Evolutionary conservation across 2,329 filamentous ascomycete species (phyloP).

Genomic region (Verticillium nonalfalfae): DNA sequence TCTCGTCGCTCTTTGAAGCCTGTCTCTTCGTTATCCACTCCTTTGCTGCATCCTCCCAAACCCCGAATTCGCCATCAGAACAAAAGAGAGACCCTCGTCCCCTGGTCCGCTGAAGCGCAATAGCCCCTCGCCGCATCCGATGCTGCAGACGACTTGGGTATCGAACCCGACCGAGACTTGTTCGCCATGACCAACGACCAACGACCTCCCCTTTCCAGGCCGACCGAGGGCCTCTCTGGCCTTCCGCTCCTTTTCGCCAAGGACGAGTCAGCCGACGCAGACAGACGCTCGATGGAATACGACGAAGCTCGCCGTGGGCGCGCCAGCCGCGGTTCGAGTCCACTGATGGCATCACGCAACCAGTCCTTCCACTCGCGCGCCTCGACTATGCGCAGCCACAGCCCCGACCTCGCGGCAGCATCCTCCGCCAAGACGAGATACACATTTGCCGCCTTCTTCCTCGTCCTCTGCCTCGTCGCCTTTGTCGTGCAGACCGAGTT

Average conservation of each 20-base stretch:
- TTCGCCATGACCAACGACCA: conserved; percentile 36
- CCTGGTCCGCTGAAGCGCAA: neutral
- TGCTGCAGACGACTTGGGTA: conserved; percentile 16
- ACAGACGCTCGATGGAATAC: conserved; percentile 1
- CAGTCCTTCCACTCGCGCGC: conserved; percentile 33
- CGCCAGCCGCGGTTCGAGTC: conserved; percentile 8
- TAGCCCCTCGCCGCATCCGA: neutral
- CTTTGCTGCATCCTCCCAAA: too few relatives aligned
- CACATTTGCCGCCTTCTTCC: conserved; percentile 77
- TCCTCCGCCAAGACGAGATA: conserved; percentile 62
- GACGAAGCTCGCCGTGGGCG: conserved; percentile 14
- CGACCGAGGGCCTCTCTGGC: conserved; percentile 36
- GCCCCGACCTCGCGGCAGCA: conserved; percentile 48
- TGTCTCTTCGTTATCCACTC: neutral
- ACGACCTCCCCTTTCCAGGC: conserved; percentile 39
- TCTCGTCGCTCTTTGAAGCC: neutral
- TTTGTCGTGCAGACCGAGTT: conserved; percentile 96
- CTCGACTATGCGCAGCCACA: conserved; percentile 72
- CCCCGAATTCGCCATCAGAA: neutral
- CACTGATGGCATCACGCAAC: conserved; percentile 10
- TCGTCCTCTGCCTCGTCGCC: conserved; percentile 74
- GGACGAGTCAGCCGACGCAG: conserved; percentile 16
- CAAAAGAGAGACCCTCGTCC: neutral
- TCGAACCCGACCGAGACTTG: conserved; percentile 26
- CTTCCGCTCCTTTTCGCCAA: conserved; percentile 33